Base-by-base conservation (phyloP, 2,329 filamentous ascomycete species). In the Ophiostoma sp. region DNA sequence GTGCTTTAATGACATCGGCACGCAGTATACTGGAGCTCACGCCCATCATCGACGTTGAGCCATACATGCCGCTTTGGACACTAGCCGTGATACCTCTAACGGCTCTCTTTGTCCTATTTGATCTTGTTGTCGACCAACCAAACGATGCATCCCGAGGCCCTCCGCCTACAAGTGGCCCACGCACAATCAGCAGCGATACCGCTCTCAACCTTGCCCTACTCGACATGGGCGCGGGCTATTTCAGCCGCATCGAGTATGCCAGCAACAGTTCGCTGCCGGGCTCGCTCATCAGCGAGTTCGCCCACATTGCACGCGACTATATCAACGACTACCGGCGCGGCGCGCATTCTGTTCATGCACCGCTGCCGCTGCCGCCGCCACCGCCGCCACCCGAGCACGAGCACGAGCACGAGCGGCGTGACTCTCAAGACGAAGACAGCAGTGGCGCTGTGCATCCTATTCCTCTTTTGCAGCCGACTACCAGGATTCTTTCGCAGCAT, bases 211-310 rank as follows among this genome's bases (percentile, higher is more conserved):
- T 83, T 1, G 76, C 78, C 2, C 75, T 81, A 0, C 75, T 83
- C 11, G 81, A 81, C 65, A 77, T 82, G 71, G 79, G 75, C 4
- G 79, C 77, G 8, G 81, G 79, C 1, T 80, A 83, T 72, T 83
- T 83, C 64, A 80, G 78, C 67, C 75, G 79, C 8, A 74, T 83
- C 8, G 81, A 82, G 72, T 80, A 77, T 68, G 77, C 77, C 11
- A 80, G 79, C 20, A 76, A 75, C 27, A 64, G 69, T 48, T 66
- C 70, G 0, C 72, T 83, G 0, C 80, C 79, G 0, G 76, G 76
- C 0, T 80, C 79, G 1, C 73, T 81, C 4, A 74, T 81, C 4
- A 75, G 78, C 2, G 78, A 81, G 57, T 81, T 82, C 70, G 76
- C 79, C 0, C 76, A 81, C 70, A 81, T 83, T 66, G 81, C 81